Evolutionary conservation across 1,284 basidiomycete species (phyloP).

Genomic region (Pseudozyma thailandica): DNA sequence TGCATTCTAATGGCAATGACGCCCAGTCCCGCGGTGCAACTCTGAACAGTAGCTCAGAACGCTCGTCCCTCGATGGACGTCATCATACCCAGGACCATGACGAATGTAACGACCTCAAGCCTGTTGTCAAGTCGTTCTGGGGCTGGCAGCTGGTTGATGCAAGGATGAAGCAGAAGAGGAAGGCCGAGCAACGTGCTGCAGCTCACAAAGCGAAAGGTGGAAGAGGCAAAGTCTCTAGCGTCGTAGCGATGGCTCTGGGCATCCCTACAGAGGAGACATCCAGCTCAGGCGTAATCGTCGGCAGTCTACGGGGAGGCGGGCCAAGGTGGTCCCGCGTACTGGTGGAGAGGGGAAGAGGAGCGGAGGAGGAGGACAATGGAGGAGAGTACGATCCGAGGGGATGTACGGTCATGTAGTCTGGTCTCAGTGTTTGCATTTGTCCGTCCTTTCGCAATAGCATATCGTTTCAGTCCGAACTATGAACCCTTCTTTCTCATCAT

Average conservation of each 20-base stretch:
- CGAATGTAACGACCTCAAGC: constrained; percentile 50
- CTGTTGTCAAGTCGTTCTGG: constrained; percentile 57
- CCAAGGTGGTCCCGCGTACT: constrained; percentile 21
- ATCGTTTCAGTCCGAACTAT: too few relatives aligned
- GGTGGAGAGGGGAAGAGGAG: neutral
- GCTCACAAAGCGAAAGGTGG: constrained; percentile 14
- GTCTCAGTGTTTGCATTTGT: neutral
- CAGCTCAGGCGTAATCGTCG: neutral
- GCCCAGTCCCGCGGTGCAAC: neutral
- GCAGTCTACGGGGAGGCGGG: neutral
- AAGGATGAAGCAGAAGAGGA: constrained; percentile 33
- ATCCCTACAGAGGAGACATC: constrained; percentile 7
- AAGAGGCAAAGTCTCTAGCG: constrained; percentile 16
- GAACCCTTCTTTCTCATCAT: too few relatives aligned
- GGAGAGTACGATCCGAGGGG: constrained; percentile 47
- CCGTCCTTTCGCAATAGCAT: neutral
- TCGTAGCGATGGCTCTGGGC: constrained; percentile 40
- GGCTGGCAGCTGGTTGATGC: constrained; percentile 54
- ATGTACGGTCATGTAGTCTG: constrained; percentile 35
- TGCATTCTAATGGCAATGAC: neutral
- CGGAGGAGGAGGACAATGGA: constrained; percentile 14
- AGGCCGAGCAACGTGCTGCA: constrained; percentile 31
- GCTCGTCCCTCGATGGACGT: constrained; percentile 10
- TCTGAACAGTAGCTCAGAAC: neutral
- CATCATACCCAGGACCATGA: constrained; percentile 25